Evolutionary conservation across 1,284 basidiomycete genomes (phyloP).

Genomic region (Cutaneotrichosporon sp.): DNA sequence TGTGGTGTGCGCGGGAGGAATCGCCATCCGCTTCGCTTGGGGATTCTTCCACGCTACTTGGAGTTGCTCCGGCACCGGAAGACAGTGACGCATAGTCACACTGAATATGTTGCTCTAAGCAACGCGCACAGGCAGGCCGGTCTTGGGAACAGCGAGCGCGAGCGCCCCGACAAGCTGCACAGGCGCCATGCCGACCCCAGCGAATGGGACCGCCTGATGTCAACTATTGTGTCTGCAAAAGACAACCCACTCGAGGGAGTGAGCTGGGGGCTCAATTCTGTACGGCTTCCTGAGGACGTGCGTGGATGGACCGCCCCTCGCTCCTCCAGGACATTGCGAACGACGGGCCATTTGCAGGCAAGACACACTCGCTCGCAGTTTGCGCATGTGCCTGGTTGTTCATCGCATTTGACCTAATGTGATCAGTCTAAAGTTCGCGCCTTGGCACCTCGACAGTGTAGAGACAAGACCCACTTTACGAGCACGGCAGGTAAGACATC

Average conservation of each 20-base stretch:
- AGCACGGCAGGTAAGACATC: conserved; percentile 21
- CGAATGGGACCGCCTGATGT: conserved; percentile 14
- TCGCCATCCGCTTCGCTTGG: conserved; percentile 7
- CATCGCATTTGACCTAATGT: conserved; percentile 24
- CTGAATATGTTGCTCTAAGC: conserved; percentile 5
- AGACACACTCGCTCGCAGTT: conserved; percentile 23
- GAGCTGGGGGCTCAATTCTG: not conserved
- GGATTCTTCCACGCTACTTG: conserved; percentile 13
- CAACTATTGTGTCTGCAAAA: not conserved
- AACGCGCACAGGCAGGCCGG: conserved; percentile 11
- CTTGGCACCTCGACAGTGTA: no score
- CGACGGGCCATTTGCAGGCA: conserved; percentile 19
- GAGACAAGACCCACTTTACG: conserved; percentile 12
- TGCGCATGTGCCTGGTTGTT: conserved; percentile 19
- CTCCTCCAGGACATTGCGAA: conserved; percentile 17
- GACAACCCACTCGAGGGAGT: conserved; percentile 3
- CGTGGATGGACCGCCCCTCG: not conserved
- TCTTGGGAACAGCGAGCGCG: conserved; percentile 15
- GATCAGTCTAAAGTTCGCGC: not conserved
- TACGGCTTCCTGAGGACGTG: not conserved
- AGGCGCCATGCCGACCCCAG: conserved; percentile 7
- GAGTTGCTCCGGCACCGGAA: not conserved
- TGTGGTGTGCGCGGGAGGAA: not conserved
- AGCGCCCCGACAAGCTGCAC: conserved; percentile 8
- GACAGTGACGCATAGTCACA: conserved; percentile 11